Conservation (phyloP, 2,329 filamentous ascomycete genomes). For the Cladobotryum protrusum region DNA sequence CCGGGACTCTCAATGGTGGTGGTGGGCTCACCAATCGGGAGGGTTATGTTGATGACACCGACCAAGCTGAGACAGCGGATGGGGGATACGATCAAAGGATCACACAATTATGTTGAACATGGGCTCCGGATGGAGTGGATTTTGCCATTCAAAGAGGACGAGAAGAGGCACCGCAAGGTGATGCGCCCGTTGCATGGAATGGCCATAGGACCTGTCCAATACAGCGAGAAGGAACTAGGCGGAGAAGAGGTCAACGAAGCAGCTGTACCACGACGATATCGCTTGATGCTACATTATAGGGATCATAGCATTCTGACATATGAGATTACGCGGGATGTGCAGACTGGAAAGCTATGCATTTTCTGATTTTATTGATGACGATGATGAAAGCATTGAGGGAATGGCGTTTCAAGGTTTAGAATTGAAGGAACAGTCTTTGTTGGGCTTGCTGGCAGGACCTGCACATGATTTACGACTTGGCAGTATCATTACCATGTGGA, state of each 20-base stretch:
- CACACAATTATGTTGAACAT: slow-evolving; percentile 26
- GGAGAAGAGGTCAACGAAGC: slow-evolving; percentile 16
- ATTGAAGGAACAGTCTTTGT: not conserved
- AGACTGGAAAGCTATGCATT: slow-evolving; percentile 30
- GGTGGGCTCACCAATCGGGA: slow-evolving; percentile 59
- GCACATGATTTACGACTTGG: too few relatives aligned
- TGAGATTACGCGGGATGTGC: slow-evolving; percentile 47
- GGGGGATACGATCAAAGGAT: not conserved
- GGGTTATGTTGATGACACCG: slow-evolving; percentile 58
- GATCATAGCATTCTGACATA: slow-evolving; percentile 66
- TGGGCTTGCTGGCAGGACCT: too few relatives aligned
- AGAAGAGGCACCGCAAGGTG: slow-evolving; percentile 37
- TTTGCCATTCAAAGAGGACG: slow-evolving; percentile 42
- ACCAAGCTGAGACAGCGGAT: slow-evolving; percentile 25
- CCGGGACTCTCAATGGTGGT: slow-evolving; percentile 66
- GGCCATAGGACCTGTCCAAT: slow-evolving; percentile 59
- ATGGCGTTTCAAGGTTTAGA: not conserved
- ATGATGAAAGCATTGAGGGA: not conserved
- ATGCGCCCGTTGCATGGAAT: slow-evolving; percentile 57
- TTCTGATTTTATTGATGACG: slow-evolving; percentile 20
- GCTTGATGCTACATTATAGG: slow-evolving; percentile 65
- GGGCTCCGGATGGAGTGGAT: slow-evolving; percentile 50
- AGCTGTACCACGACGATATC: slow-evolving; percentile 45
- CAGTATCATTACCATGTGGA: too few relatives aligned
- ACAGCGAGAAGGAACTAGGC: slow-evolving; percentile 23